Base-by-base conservation (phyloP, 352 stramenopile species). In the Phytophthora constricta region DNA sequence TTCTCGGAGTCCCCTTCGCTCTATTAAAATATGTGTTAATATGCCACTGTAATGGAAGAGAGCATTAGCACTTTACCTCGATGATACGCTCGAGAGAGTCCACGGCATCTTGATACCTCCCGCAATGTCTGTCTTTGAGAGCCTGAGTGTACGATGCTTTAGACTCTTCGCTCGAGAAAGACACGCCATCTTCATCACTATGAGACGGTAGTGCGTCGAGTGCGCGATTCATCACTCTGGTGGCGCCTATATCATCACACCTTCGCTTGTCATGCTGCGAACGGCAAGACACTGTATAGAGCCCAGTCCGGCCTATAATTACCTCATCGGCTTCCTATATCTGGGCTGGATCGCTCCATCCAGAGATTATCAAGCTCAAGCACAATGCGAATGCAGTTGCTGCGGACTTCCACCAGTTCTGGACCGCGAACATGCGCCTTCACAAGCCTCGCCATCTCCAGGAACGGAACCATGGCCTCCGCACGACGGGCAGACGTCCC, bases 331-430 rank as follows among this genome's bases (percentile, higher is more conserved):
- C n/a, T 10, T 13, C 41, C 22, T 20, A 23, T 13, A 47, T 47
- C 54, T 14, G 25, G 33, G 23, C n/a, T 26, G 31, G 43, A 5
- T 58, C n/a, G 41, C 13, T 34, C 37, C 13, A 70, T 70, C 53
- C 47, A 70, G 53, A 87, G 48, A 46, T 90, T 84, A 28, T 91
- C 83, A 25, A 91, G 46, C 47, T 90, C 80, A 19, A 63, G 79
- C 10, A 82, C 50, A 9, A 89, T 43, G 2, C 67, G 69, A 14
- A 84, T 57, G 23, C 69, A 65, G 4, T 65, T 62, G 39, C 71
- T 79, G 20, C 66, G 49, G 11, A 92, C 19, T 59, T 87, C 75
- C 19, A 90, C 14, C n/a, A 70, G 20, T 46, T 90, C 80, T 3
- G 84, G 58, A 17, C 74, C 65, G 26, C 68, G 59, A 22, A 89